A percentile compares a stretch with the other conserved stretches of the same genome.
Evolutionary conservation across 2,329 filamentous ascomycete genomes (phyloP).

Genomic region (Pseudopyricularia javanii): DNA sequence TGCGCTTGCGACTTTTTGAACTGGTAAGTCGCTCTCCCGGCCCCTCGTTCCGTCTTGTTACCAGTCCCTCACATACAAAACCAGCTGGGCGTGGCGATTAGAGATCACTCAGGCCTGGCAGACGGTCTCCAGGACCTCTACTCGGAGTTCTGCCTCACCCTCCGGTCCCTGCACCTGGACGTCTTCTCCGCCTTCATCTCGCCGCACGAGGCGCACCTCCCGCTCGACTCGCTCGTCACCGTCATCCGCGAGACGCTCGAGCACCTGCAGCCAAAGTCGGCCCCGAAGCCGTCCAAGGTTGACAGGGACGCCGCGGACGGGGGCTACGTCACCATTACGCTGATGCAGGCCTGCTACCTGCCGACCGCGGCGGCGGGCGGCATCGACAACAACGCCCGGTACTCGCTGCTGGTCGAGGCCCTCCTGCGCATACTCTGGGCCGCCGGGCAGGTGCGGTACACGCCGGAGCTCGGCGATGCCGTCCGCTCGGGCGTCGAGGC

Average conservation of each 20-base stretch:
- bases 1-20: constrained; percentile 52
- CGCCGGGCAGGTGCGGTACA: constrained; percentile 20
- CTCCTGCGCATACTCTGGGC: constrained; percentile 42
- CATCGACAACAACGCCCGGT: constrained; percentile 58
- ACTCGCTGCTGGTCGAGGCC: constrained; percentile 57
- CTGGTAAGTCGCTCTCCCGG: constrained; percentile 25
- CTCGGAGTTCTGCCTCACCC: constrained; percentile 9
- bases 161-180: constrained; percentile 45
- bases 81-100: neutral
- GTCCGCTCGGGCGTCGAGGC: constrained; percentile 34
- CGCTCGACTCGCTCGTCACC: constrained; percentile 17
- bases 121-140: neutral
- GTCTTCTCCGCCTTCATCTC: constrained; percentile 44
- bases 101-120: neutral
- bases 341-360: constrained; percentile 49
- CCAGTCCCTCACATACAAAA: neutral
- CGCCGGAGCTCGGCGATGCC: constrained; percentile 21
- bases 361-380: constrained; percentile 51
- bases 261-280: constrained; percentile 27
- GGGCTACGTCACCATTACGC: constrained; percentile 26
- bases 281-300: constrained; percentile 27
- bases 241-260: constrained; percentile 31
- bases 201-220: constrained; percentile 23
- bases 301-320: constrained; percentile 22
- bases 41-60: neutral